A percentile compares a stretch with the other conserved stretches of the same genome.
Evolutionary conservation across 176 grass and related monocot species (phyloP).

Genomic region (Triticum dicoccoides): DNA sequence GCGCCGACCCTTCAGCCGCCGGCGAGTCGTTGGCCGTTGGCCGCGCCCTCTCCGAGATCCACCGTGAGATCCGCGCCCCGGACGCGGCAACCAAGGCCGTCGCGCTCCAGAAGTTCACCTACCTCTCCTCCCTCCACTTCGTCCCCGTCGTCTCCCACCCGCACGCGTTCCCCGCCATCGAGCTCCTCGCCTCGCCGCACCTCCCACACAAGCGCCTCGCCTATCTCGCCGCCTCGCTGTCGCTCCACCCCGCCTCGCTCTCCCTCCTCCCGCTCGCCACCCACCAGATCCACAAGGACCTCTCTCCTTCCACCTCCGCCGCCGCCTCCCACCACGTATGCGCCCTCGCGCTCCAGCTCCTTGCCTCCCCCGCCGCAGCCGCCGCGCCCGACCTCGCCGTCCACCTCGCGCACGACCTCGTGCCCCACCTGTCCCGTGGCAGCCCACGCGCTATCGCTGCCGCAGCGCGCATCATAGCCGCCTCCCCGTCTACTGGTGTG

Average conservation of each 20-base stretch:
- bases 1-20: conserved; percentile 43
- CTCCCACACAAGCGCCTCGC: conserved; percentile 62
- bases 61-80: conserved; percentile 74
- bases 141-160: conserved; percentile 49
- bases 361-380: conserved; percentile 54
- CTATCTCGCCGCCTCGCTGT: conserved; percentile 82
- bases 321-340: conserved; percentile 42
- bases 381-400: conserved; percentile 50
- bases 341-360: conserved; percentile 65
- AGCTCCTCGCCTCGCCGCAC: conserved; percentile 75
- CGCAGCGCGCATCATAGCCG: conserved; percentile 54
- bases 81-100: conserved; percentile 61
- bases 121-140: conserved; percentile 75
- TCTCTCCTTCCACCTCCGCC: conserved; percentile 47
- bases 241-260: conserved; percentile 75
- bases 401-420: conserved; percentile 72
- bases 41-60: conserved; percentile 82
- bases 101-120: conserved; percentile 86
- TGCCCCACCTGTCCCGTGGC: conserved; percentile 55
- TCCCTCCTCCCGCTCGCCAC: conserved; percentile 75
- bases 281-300: conserved; percentile 87
- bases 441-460: conserved; percentile 56
- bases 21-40: conserved; percentile 47
- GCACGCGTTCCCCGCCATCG: conserved; percentile 78
- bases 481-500: conserved; percentile 48